Evolutionary conservation across 1,284 basidiomycete genomes (phyloP).

Genomic region (Fomitopsis palustris): DNA sequence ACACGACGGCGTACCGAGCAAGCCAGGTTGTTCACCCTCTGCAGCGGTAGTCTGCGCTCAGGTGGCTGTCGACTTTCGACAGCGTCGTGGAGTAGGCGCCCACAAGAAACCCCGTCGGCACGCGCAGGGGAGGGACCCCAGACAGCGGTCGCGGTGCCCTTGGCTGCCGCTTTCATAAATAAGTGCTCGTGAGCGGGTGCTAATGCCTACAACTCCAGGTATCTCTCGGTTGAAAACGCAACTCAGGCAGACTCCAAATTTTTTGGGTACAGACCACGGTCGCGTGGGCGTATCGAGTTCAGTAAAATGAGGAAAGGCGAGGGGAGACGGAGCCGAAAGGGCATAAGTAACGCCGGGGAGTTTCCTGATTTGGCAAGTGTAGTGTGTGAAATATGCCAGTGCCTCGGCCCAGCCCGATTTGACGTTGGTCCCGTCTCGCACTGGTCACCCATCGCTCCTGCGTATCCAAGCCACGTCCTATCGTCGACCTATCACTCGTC

Average conservation of each 20-base stretch:
- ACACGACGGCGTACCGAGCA: background rate
- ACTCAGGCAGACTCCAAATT: background rate
- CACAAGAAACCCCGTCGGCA: background rate
- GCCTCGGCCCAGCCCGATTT: constrained; percentile 8
- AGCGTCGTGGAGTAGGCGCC: background rate
- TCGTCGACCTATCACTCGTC: constrained; percentile 28
- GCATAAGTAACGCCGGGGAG: background rate
- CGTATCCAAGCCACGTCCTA: constrained; percentile 16
- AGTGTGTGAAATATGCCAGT: constrained; percentile 14
- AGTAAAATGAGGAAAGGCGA: background rate
- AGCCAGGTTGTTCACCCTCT: background rate
- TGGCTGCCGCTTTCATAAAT: background rate
- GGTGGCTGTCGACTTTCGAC: background rate
- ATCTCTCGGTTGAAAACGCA: background rate
- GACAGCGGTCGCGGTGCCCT: background rate
- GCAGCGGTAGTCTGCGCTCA: background rate
- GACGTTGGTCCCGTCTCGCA: constrained; percentile 8
- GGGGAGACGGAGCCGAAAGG: constrained; percentile 4
- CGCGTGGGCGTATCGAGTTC: background rate
- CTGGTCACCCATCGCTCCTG: constrained; percentile 18
- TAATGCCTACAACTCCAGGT: background rate
- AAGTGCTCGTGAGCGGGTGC: background rate
- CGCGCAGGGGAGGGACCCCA: background rate
- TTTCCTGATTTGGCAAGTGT: constrained; percentile 1
- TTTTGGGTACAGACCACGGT: background rate